Conservation (phyloP, 23 red algal species). For the Gracilaria caudata region DNA sequence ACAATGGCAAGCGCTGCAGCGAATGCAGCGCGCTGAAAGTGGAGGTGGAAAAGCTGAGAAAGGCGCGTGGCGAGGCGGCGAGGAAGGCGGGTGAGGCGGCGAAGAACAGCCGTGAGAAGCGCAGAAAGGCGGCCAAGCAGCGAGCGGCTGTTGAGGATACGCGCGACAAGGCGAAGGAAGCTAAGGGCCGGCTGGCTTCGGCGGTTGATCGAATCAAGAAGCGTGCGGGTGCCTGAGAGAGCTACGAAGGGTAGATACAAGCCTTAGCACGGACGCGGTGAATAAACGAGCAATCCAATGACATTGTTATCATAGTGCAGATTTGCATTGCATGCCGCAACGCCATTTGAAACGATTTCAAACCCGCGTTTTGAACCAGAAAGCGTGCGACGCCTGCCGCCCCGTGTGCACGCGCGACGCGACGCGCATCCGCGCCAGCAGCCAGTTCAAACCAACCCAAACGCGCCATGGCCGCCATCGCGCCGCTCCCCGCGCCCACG, state of each 20-base stretch:
- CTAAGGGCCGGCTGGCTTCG: neutral
- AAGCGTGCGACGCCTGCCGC: neutral
- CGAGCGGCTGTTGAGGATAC: neutral
- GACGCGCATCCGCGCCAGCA: no score
- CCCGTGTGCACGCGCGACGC: no score
- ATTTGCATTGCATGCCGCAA: no score
- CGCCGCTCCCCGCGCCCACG: neutral
- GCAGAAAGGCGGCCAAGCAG: slow-evolving; percentile 3
- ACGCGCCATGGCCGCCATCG: no score
- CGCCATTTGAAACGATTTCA: no score
- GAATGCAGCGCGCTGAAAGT: neutral
- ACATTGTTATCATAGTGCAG: no score
- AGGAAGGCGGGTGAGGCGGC: neutral
- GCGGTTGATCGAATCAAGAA: neutral
- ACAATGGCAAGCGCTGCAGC: neutral
- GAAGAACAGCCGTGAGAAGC: neutral
- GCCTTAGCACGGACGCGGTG: no score
- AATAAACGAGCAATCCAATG: no score
- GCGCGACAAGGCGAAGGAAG: neutral
- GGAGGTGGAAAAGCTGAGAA: neutral
- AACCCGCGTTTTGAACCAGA: neutral
- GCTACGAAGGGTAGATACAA: no score
- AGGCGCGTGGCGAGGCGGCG: neutral
- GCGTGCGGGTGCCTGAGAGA: no score
- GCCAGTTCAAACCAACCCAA: no score